Percentiles rank a stretch among this genome's conserved stretches.
phyloP scores from a whole-genome alignment of 371 early-diverging fungal species.

The Coemansia sp. region DNA sequence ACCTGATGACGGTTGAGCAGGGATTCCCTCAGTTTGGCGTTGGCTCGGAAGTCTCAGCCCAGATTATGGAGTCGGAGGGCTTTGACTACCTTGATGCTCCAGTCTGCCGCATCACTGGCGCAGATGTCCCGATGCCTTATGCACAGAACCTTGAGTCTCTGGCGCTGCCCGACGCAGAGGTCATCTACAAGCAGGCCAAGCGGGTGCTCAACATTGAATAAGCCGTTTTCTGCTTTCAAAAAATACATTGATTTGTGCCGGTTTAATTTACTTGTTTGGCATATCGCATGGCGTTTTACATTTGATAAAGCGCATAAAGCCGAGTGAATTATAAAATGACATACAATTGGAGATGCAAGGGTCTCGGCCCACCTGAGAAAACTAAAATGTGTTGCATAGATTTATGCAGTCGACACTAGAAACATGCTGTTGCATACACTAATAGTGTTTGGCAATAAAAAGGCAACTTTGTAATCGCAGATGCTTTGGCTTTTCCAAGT shows the following conservation, averaged over 20 bases:
- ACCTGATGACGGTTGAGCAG: constrained; percentile 95
- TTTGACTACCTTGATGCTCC: constrained; percentile 97
- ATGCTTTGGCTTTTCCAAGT: neutral
- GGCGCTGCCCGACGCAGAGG: constrained; percentile 85
- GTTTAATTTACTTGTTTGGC: no score
- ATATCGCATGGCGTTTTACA: no score
- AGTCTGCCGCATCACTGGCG: constrained; percentile 93
- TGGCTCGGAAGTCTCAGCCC: constrained; percentile 96
- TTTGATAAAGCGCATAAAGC: no score
- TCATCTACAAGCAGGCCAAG: constrained; percentile 76
- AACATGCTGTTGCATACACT: neutral
- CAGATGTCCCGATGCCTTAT: constrained; percentile 99
- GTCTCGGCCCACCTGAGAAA: neutral
- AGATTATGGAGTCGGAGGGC: constrained; percentile 93
- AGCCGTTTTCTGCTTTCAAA: neutral
- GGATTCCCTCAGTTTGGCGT: constrained; percentile 98
- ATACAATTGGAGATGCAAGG: no score
- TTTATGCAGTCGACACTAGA: neutral
- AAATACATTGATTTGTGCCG: neutral
- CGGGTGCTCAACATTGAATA: constrained; percentile 53
- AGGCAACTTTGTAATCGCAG: neutral
- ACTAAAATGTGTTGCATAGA: neutral
- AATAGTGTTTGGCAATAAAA: neutral
- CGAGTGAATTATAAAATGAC: no score
- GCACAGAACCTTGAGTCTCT: constrained; percentile 91